Evolutionary conservation across 768 basidiomycete genomes (phyloP).

Genomic region (Xerocomellus chrysenteron): DNA sequence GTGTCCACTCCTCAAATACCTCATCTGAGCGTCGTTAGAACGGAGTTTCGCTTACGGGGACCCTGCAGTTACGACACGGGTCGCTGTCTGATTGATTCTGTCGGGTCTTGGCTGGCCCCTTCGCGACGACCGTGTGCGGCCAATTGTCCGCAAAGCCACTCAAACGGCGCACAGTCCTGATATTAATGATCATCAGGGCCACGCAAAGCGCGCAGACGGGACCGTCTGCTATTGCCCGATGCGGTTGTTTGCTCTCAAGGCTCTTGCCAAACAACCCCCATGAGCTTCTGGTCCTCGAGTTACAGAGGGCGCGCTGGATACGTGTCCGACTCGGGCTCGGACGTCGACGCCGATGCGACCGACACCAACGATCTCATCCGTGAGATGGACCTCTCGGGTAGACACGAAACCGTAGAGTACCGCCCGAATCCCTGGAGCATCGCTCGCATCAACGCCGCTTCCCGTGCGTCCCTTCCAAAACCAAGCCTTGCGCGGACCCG

Average conservation of each 20-base stretch:
- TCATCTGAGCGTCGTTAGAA: background rate
- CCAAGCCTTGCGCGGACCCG: background rate
- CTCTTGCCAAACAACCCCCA: constrained; percentile 3
- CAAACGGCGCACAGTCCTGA: too few relatives aligned
- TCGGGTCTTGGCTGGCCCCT: too few relatives aligned
- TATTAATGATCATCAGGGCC: too few relatives aligned
- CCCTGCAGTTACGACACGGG: too few relatives aligned
- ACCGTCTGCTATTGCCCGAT: too few relatives aligned
- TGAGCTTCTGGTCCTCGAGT: background rate
- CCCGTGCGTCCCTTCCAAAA: constrained; percentile 33
- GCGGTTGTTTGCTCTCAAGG: background rate
- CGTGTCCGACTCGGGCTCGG: constrained; percentile 6
- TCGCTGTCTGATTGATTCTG: too few relatives aligned
- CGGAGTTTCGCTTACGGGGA: background rate
- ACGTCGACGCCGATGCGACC: background rate
- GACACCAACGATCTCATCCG: constrained; percentile 34
- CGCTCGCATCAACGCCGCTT: constrained; percentile 73
- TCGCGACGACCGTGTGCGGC: too few relatives aligned
- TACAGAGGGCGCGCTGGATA: constrained; percentile 12
- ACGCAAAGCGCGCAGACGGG: too few relatives aligned
- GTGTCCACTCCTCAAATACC: constrained; percentile 4
- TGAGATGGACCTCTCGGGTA: constrained; percentile 58
- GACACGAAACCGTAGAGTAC: constrained; percentile 62
- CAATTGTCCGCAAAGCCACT: too few relatives aligned
- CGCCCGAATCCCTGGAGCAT: constrained; percentile 81